A percentile compares a stretch with the other conserved stretches of the same genome.
Conservation (phyloP, 2,329 filamentous ascomycete genomes). For the Ceratocystis alfenasii region DNA sequence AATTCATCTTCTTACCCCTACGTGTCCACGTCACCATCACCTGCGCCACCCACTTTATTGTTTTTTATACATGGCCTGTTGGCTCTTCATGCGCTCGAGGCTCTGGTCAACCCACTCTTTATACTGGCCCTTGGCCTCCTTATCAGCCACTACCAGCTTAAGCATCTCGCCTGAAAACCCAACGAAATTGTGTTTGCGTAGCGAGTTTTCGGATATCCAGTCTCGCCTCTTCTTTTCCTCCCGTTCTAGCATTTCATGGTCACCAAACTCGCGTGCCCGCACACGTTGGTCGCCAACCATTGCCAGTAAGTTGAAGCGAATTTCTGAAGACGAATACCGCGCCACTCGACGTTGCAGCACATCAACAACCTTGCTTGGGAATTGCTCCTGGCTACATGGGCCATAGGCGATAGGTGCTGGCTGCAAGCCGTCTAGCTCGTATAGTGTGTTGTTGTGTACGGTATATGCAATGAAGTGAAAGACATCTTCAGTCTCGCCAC, state of each 20-base stretch:
- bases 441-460: constrained; percentile 63
- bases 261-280: constrained; percentile 67
- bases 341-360: constrained; percentile 74
- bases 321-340: constrained; percentile 76
- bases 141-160: constrained; percentile 68
- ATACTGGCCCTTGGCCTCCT: constrained; percentile 53
- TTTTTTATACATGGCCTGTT: constrained; percentile 30
- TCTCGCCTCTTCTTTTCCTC: constrained; percentile 74
- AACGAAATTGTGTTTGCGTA: constrained; percentile 89
- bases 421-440: constrained; percentile 92
- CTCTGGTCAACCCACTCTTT: constrained; percentile 60
- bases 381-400: constrained; percentile 53
- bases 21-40: constrained; percentile 36
- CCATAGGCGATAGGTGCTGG: constrained; percentile 87
- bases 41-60: constrained; percentile 29
- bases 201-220: constrained; percentile 91
- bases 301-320: constrained; percentile 89
- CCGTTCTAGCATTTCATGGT: constrained; percentile 61
- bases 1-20: constrained; percentile 19
- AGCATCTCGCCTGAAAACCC: constrained; percentile 85
- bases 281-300: constrained; percentile 76
- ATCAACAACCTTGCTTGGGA: constrained; percentile 70
- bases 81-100: constrained; percentile 41
- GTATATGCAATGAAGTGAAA: constrained; percentile 98
- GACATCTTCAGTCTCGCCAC: constrained; percentile 66